Conservation (phyloP, 495 filamentous ascomycete species). For the Pseudotulostoma volvatum region DNA sequence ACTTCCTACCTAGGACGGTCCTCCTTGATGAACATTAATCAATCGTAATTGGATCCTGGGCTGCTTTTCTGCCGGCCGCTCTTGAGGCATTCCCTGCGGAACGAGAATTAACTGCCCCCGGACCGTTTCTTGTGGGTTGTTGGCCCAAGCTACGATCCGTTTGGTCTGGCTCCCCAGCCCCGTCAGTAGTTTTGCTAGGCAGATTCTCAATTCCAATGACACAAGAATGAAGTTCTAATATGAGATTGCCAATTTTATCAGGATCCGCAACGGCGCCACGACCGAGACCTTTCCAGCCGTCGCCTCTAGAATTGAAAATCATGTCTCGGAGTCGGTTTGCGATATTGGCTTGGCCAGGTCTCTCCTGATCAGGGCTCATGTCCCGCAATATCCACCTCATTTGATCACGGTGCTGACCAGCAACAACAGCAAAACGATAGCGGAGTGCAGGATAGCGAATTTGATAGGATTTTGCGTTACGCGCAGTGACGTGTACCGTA, state of each 20-base stretch:
- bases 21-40: no score
- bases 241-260: conserved; percentile 25
- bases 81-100: no score
- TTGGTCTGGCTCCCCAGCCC: background rate
- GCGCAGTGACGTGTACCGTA: conserved; percentile 22
- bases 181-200: background rate
- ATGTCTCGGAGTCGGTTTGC: conserved; percentile 13
- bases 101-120: no score
- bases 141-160: background rate
- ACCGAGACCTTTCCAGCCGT: conserved; percentile 34
- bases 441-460: conserved; percentile 26
- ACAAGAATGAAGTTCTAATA: conserved; percentile 20
- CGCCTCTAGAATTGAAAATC: conserved; percentile 26
- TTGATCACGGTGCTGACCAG: conserved; percentile 15
- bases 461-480: conserved; percentile 27
- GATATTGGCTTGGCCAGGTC: conserved; percentile 5
- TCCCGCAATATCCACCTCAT: conserved; percentile 29
- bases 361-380: conserved; percentile 8
- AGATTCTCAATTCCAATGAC: conserved; percentile 5
- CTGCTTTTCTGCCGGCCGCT: no score
- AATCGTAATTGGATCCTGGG: no score
- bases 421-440: conserved; percentile 22
- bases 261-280: conserved; percentile 25
- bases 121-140: background rate
- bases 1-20: no score